Percentiles rank a stretch among this genome's conserved stretches.
These are phyloP conservation scores for Litchi chinensis DNA, from an alignment of 345 rosid species.

Conservation along the genomic window DNA sequence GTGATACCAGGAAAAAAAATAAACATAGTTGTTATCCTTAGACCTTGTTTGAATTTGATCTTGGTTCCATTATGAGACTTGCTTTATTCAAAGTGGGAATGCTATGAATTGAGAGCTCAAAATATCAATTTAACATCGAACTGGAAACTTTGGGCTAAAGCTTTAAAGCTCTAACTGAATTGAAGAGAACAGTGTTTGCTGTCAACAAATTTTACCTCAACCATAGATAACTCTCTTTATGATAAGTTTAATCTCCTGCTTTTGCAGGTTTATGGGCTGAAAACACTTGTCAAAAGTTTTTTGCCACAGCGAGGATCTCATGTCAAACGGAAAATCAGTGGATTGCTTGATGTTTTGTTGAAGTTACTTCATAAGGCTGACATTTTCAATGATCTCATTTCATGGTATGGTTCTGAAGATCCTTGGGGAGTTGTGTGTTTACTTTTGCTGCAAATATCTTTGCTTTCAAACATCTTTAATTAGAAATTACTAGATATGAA, in stretches of 20 bases:
- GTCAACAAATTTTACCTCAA: background rate
- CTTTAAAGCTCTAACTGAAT: background rate
- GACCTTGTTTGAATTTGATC: background rate
- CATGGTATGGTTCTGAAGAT: constrained; percentile 50
- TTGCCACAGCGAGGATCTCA: constrained; percentile 63
- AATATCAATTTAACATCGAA: background rate
- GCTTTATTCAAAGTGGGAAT: background rate
- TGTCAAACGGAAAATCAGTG: constrained; percentile 49
- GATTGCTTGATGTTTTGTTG: constrained; percentile 51
- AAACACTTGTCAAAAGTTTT: constrained; percentile 80
- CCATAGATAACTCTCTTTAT: background rate
- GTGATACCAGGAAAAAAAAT: background rate
- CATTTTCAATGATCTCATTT: constrained; percentile 33
- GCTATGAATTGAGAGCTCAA: background rate
- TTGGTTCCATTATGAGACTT: background rate
- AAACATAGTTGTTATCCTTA: background rate
- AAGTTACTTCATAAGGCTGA: constrained; percentile 60
- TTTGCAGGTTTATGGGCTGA: constrained; percentile 82
- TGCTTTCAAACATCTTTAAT: constrained; percentile 8
- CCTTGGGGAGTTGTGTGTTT: too few species aligned
- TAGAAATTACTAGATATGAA: background rate
- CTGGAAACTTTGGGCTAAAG: background rate
- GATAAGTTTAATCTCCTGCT: constrained; percentile 13
- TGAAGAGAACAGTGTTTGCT: background rate
- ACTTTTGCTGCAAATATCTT: background rate